Evolutionary conservation across 1,139 yeast genomes (phyloP).

Genomic region (Saccharomycopsis crataegensis): DNA sequence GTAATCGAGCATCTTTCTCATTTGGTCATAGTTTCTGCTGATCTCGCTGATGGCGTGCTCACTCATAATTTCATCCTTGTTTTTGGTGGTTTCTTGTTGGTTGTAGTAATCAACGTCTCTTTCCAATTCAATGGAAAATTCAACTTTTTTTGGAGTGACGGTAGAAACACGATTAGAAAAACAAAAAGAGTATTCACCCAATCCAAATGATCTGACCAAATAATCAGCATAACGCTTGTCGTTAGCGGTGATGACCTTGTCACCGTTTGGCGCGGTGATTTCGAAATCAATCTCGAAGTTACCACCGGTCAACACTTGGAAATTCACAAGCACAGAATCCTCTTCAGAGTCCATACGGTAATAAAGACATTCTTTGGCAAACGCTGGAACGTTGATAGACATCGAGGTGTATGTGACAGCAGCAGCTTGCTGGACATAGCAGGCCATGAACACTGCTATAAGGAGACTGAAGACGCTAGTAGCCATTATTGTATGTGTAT

Average conservation of each 20-base stretch:
- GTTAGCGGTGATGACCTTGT: slow-evolving; percentile 44
- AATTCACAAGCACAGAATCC: slow-evolving; percentile 33
- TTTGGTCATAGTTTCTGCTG: slow-evolving; percentile 51
- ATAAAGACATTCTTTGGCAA: slow-evolving; percentile 36
- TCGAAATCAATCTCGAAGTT: slow-evolving; percentile 60
- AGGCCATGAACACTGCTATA: not conserved
- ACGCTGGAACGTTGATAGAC: slow-evolving; percentile 31
- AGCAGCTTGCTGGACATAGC: not conserved
- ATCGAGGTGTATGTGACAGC: slow-evolving; percentile 28
- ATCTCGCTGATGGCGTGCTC: slow-evolving; percentile 50
- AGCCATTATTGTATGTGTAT: not conserved
- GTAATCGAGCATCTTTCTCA: slow-evolving; percentile 52
- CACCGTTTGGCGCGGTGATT: slow-evolving; percentile 54
- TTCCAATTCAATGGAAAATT: slow-evolving; percentile 52
- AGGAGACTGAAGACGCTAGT: not conserved
- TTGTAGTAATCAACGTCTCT: slow-evolving; percentile 40
- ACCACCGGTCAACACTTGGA: slow-evolving; percentile 57
- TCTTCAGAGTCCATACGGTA: slow-evolving; percentile 29
- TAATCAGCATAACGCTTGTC: slow-evolving; percentile 56
- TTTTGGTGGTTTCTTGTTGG: slow-evolving; percentile 43
- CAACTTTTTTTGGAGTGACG: slow-evolving; percentile 56
- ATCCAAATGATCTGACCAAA: slow-evolving; percentile 40
- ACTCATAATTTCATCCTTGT: slow-evolving; percentile 43
- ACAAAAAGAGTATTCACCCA: slow-evolving; percentile 63
- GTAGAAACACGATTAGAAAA: slow-evolving; percentile 61